Evolutionary conservation across 1,284 basidiomycete species (phyloP).

Genomic region (Austroboletus novae-zelandiae): DNA sequence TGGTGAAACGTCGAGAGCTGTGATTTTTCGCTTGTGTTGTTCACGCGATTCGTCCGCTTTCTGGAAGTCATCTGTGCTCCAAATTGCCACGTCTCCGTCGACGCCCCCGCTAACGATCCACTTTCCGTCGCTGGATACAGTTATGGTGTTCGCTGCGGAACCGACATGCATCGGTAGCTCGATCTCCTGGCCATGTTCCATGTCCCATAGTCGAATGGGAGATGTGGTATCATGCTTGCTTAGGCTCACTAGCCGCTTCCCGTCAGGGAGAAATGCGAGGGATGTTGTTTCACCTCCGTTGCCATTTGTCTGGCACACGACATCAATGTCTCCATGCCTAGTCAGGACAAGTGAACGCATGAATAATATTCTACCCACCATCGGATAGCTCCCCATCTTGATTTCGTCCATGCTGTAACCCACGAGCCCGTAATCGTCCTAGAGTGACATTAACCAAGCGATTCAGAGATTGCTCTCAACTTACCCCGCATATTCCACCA

Average conservation of each 20-base stretch:
- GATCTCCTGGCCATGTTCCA: neutral
- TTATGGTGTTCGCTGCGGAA: neutral
- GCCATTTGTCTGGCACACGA: neutral
- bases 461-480: neutral
- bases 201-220: neutral
- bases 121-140: neutral
- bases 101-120: neutral
- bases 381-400: neutral
- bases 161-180: neutral
- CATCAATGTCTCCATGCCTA: neutral
- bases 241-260: neutral
- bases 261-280: neutral
- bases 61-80: neutral
- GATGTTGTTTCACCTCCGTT: neutral
- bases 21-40: neutral
- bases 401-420: too few species aligned
- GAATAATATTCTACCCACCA: neutral
- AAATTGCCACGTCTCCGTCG: neutral
- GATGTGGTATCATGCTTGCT: neutral
- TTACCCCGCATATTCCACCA: neutral
- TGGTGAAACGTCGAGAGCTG: conserved; percentile 6
- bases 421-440: neutral
- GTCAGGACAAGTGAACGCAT: neutral
- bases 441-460: neutral
- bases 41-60: neutral